Base-by-base conservation (phyloP, 1,284 basidiomycete genomes). In the Moesziomyces parantarcticus region DNA sequence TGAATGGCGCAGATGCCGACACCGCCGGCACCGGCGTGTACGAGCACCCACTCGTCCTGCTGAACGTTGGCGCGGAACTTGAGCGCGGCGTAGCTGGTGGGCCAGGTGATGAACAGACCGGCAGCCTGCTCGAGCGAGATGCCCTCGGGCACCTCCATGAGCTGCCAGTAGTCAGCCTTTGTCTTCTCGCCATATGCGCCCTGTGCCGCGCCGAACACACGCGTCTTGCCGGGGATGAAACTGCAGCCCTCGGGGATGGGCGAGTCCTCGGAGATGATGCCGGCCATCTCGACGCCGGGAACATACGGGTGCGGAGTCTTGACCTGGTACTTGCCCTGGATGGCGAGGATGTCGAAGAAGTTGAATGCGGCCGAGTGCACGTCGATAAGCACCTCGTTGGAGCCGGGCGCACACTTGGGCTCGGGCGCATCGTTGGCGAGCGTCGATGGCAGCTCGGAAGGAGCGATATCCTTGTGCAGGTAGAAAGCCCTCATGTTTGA, bases 201-300 rank as follows among this genome's bases (percentile, higher is more conserved):
- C 80, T 92, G 90, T 0, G 87, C 88, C n/a, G 88, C 89, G 6
- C 96, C 96, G 80, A 97, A 96, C 0, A 99, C 92, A 54, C 92
- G 87, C n/a, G 83, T 97, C 91, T 86, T 77, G 18, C 96, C 95
- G 1, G 88, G 89, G 78, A 90, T 89, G 83, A 90, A 92, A 0
- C 88, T 87, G 81, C 93, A 97, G 4, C 90, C 92, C 26, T 87
- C 84, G 1, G 95, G 96, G 32, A 97, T 91, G 14, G 90, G 92
- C 20, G 92, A 93, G 76, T 88, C 85, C 13, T 84, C 72, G 6
- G 92, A 87, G 73, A 98, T 89, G 58, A 86, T 88, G 0, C 96
- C 96, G 2, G 94, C 89, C 79, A 97, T 92, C 84, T 99, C 81
- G n/a, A 76, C 71, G 39, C 80, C 81, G 29, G 78, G 72, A 1